Conservation (phyloP, 2,329 filamentous ascomycete species). For the Aspergillus terreus region DNA sequence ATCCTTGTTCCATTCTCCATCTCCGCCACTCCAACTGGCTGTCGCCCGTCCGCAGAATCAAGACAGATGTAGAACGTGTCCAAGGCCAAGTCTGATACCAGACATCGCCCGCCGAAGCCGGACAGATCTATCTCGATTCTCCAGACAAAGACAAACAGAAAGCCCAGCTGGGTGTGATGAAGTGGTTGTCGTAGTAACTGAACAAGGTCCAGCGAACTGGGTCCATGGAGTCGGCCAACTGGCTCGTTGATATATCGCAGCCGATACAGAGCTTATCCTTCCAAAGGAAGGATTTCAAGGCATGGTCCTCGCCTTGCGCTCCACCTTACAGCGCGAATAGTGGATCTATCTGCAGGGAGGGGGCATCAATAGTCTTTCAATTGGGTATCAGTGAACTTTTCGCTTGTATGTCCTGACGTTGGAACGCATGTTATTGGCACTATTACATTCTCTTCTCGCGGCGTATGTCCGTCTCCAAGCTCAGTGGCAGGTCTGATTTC, state of each 20-base stretch:
- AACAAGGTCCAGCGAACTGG: constrained; percentile 12
- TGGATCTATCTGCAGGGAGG: constrained; percentile 3
- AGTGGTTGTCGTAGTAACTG: constrained; percentile 4
- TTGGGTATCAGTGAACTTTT: constrained; percentile 24
- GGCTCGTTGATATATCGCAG: constrained; percentile 45
- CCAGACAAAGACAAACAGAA: constrained; percentile 7
- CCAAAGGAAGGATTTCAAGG: constrained; percentile 42
- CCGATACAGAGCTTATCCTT: constrained; percentile 51
- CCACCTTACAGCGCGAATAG: constrained; percentile 50
- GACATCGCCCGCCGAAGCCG: neutral
- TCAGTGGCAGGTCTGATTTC: neutral
- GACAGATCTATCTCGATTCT: constrained; percentile 20
- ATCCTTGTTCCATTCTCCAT: neutral
- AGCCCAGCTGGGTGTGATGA: constrained; percentile 8
- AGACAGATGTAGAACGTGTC: constrained; percentile 7
- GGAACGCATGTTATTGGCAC: neutral
- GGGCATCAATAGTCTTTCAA: constrained; percentile 1
- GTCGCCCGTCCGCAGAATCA: constrained; percentile 4
- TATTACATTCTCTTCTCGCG: neutral
- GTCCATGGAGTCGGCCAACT: constrained; percentile 12
- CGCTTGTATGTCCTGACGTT: neutral
- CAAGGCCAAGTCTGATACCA: neutral
- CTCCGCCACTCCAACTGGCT: neutral
- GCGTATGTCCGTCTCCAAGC: neutral
- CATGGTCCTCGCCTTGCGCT: constrained; percentile 51